These are phyloP conservation scores for Brassica juncea DNA, from an alignment of 345 rosid species.

Conservation along the genomic window DNA sequence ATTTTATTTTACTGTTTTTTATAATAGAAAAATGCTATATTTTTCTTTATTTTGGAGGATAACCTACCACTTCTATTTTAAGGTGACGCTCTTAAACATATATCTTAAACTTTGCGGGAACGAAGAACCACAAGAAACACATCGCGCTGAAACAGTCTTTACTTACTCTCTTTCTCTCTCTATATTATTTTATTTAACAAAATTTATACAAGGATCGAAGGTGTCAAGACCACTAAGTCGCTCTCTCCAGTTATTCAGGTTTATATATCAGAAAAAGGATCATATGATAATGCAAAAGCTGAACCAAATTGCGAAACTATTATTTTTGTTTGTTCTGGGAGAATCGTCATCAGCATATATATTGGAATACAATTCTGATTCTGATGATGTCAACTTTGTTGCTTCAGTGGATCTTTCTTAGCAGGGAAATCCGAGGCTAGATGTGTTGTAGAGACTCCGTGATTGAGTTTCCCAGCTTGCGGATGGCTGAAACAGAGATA, in stretches of 20 bases:
- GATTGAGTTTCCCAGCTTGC: slow-evolving; percentile 45
- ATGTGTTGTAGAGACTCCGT: slow-evolving; percentile 38
- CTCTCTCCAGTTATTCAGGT: slow-evolving; percentile 32
- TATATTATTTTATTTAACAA: slow-evolving; percentile 1
- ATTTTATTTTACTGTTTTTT: too few species aligned
- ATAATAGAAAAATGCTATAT: too few species aligned
- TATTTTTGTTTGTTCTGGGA: not conserved
- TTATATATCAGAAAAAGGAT: slow-evolving; percentile 30
- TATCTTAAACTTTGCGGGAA: too few species aligned
- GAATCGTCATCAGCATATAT: not conserved
- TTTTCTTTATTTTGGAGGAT: too few species aligned
- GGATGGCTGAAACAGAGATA: slow-evolving; percentile 38
- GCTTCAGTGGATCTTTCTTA: slow-evolving; percentile 20
- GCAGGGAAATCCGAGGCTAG: slow-evolving; percentile 42
- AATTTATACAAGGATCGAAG: slow-evolving; percentile 15
- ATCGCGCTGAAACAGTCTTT: too few species aligned
- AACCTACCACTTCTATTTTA: too few species aligned
- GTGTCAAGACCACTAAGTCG: slow-evolving; percentile 19
- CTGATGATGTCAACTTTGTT: not conserved
- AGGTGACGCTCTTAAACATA: too few species aligned
- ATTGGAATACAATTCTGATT: not conserved
- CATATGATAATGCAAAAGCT: slow-evolving; percentile 4
- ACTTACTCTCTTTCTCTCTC: too few species aligned
- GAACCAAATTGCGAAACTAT: not conserved
- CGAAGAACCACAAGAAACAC: too few species aligned